A percentile compares a stretch with the other conserved stretches of the same genome.
These are phyloP conservation scores for Lachnellula subtilissima DNA, from an alignment of 2,329 filamentous ascomycete genomes.

Conservation along the genomic window DNA sequence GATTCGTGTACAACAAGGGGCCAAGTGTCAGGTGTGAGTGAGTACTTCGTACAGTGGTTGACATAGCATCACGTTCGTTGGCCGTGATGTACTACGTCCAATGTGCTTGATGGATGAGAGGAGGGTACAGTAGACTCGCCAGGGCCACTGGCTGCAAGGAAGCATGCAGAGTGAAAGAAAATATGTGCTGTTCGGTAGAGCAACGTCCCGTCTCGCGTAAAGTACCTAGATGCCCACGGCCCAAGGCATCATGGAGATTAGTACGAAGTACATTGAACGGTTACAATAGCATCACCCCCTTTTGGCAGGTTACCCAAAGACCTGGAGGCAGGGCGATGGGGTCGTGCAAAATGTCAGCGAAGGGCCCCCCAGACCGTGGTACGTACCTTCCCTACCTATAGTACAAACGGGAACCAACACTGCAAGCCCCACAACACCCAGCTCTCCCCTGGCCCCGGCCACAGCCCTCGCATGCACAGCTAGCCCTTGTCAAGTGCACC, in stretches of 20 bases:
- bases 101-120: background rate
- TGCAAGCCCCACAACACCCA: background rate
- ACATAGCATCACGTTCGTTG: background rate
- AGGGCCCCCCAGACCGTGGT: background rate
- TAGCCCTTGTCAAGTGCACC: background rate
- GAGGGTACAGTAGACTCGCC: background rate
- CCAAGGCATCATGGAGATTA: background rate
- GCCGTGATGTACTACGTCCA: background rate
- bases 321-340: background rate
- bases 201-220: slow-evolving; percentile 1
- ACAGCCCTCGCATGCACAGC: background rate
- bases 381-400: background rate
- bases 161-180: background rate
- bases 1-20: background rate
- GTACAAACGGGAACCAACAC: background rate
- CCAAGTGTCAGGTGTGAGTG: background rate
- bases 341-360: background rate
- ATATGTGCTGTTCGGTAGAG: background rate
- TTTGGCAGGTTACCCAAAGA: no score
- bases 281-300: no score
- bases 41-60: background rate
- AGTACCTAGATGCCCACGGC: background rate
- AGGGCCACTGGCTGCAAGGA: background rate
- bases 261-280: background rate
- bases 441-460: background rate